Percentiles rank a stretch among this genome's conserved stretches.
Conservation (phyloP, 2,329 filamentous ascomycete species). For the Cercospora sojina region DNA sequence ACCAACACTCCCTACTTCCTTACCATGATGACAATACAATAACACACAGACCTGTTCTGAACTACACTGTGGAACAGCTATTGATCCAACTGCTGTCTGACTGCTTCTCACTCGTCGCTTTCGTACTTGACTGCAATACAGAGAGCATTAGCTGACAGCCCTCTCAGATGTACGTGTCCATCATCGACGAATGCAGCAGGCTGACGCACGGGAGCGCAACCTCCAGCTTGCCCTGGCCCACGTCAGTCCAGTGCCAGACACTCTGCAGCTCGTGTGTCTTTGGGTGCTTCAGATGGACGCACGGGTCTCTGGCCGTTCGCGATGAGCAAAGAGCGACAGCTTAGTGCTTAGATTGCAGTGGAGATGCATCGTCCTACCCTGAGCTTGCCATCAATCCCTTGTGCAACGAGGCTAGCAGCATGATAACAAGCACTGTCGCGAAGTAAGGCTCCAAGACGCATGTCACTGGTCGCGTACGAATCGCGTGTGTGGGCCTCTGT, state of each 20-base stretch:
- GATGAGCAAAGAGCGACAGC: not conserved
- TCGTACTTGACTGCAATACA: not conserved
- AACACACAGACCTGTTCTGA: conserved; percentile 39
- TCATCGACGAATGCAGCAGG: not conserved
- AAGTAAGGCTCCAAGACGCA: not conserved
- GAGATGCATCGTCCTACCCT: not conserved
- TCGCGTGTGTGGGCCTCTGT: not conserved
- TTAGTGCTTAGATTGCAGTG: not conserved
- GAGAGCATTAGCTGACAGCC: not conserved
- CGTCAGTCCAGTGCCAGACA: not conserved
- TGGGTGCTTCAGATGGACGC: not conserved
- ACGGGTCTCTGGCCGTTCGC: not conserved
- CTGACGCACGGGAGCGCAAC: not conserved
- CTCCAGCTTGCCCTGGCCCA: not conserved
- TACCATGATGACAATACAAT: conserved; percentile 35
- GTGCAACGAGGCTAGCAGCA: not conserved
- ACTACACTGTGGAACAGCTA: conserved; percentile 33
- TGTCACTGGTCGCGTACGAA: not conserved
- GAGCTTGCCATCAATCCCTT: not conserved
- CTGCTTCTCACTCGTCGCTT: not conserved
- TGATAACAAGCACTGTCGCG: not conserved
- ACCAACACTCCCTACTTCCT: not conserved
- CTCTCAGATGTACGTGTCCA: not conserved
- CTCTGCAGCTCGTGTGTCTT: not conserved
- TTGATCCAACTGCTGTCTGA: conserved; percentile 41